phyloP scores from a whole-genome alignment of 2,329 filamentous ascomycete genomes.

The Cladophialophora carrionii region DNA sequence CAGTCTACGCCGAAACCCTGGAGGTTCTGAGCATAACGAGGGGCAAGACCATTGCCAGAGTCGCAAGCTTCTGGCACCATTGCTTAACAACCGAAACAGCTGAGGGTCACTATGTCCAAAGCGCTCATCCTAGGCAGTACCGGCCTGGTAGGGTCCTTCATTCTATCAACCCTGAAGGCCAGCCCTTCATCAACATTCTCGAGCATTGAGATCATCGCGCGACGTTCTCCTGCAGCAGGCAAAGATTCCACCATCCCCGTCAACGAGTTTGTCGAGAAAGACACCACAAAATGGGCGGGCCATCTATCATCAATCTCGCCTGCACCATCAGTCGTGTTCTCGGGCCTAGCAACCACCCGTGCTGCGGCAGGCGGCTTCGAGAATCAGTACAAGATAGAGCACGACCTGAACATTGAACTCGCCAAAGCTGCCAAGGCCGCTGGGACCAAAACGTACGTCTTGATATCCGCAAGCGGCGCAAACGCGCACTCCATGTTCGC shows the following conservation, averaged over 20 bases:
- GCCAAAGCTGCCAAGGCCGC: conserved; percentile 73
- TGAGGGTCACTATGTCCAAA: conserved; percentile 46
- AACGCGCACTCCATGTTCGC: conserved; percentile 58
- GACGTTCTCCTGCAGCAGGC: conserved; percentile 48
- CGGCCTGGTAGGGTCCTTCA: conserved; percentile 62
- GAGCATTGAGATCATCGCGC: conserved; percentile 52
- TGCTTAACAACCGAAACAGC: neutral
- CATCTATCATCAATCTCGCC: conserved; percentile 61
- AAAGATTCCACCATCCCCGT: conserved; percentile 59
- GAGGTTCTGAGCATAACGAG: neutral
- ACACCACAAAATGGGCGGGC: conserved; percentile 70
- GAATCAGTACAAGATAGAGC: conserved; percentile 84
- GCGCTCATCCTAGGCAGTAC: conserved; percentile 53
- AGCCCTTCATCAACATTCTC: conserved; percentile 43
- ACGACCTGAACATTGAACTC: conserved; percentile 80
- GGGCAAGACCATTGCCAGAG: neutral
- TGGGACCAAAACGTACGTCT: conserved; percentile 74
- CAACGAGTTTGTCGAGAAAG: conserved; percentile 64
- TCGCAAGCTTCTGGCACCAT: neutral
- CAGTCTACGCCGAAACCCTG: neutral
- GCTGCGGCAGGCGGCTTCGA: conserved; percentile 73
- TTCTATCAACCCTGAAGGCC: conserved; percentile 61
- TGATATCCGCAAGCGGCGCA: conserved; percentile 66
- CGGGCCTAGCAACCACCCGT: conserved; percentile 78
- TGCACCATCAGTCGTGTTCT: conserved; percentile 69